Conservation (phyloP, 306 rosid species). For the Cucumis cinereus region DNA sequence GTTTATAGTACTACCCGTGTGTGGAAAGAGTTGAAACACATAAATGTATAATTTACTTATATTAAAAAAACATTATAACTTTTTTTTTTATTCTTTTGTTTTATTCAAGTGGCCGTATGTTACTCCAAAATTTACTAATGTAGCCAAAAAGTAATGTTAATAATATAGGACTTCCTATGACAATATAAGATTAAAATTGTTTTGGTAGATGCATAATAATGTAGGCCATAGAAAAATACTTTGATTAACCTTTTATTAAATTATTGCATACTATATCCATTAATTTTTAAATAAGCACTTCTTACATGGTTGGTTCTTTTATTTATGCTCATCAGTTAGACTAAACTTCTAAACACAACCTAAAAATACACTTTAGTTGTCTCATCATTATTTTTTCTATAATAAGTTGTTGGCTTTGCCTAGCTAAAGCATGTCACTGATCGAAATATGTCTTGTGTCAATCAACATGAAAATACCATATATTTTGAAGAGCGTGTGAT, state of each 20-base stretch:
- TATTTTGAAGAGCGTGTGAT: background rate
- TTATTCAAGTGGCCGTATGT: background rate
- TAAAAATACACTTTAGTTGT: too few relatives aligned
- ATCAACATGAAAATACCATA: background rate
- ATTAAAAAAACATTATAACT: background rate
- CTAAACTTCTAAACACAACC: too few relatives aligned
- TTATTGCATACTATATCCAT: background rate
- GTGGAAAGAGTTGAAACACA: too few relatives aligned
- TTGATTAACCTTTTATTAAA: background rate
- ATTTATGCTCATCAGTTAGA: too few relatives aligned
- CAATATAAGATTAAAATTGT: background rate
- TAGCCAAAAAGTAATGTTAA: background rate
- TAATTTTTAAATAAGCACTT: background rate
- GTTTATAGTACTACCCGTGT: too few relatives aligned
- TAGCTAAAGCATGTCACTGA: too few relatives aligned
- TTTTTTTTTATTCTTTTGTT: too few relatives aligned
- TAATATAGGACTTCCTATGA: background rate
- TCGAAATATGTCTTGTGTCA: too few relatives aligned
- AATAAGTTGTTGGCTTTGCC: too few relatives aligned
- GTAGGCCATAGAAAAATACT: background rate
- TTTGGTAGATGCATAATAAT: background rate
- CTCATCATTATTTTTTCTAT: too few relatives aligned
- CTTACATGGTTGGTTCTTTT: too few relatives aligned
- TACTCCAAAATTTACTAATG: background rate
- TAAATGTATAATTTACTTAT: background rate